phyloP scores from a whole-genome alignment of 78 protist genomes.

The slime mould (Dictyostelium discoideum) region DNA sequence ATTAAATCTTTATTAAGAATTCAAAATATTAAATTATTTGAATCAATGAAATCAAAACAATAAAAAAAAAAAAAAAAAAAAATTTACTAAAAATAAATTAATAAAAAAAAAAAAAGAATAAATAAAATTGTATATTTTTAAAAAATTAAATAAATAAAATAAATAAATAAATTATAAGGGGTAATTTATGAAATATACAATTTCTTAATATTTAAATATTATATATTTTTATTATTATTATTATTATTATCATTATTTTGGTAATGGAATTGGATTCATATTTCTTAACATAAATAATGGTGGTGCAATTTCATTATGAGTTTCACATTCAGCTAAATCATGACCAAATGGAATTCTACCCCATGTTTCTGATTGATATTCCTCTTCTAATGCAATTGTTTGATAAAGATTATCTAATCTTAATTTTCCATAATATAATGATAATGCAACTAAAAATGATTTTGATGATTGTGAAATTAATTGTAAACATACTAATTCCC shows the following conservation, averaged over 20 bases:
- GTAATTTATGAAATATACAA: too few species aligned
- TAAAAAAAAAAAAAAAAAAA: neutral
- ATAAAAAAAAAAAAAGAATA: too few species aligned
- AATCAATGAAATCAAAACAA: constrained; percentile 6
- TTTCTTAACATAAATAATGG: constrained; percentile 54
- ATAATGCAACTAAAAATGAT: constrained; percentile 31
- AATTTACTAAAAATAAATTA: neutral
- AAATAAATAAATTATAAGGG: neutral
- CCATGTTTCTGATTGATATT: constrained; percentile 60
- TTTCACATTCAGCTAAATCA: constrained; percentile 73
- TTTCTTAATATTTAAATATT: too few species aligned
- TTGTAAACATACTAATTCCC: constrained; percentile 58
- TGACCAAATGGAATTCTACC: constrained; percentile 80
- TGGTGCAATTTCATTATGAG: constrained; percentile 66
- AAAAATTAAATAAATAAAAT: neutral
- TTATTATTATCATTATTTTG: neutral
- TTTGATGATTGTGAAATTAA: constrained; percentile 27
- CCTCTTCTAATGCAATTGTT: constrained; percentile 62
- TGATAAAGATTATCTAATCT: constrained; percentile 48
- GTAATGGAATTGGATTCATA: constrained; percentile 49
- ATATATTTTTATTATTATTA: too few species aligned
- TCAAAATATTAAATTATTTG: constrained; percentile 26
- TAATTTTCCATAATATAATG: constrained; percentile 26
- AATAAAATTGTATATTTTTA: neutral
- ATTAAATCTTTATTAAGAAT: constrained; percentile 23